Conservation (phyloP, 2,329 filamentous ascomycete genomes). For the Septoria linicola region DNA sequence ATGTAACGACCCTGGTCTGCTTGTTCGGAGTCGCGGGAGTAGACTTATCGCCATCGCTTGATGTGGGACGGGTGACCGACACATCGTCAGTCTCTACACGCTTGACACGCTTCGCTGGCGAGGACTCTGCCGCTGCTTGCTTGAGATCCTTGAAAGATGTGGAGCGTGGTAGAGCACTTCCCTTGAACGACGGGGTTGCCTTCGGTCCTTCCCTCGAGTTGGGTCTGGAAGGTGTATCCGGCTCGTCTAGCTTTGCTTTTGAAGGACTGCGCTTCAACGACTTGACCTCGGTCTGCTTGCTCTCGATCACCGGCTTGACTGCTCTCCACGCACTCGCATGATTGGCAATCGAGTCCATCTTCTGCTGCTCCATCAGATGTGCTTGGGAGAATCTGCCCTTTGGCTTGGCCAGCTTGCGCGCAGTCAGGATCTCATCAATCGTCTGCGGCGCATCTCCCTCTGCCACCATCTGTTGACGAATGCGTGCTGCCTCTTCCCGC, state of each 20-base stretch:
- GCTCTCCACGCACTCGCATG: conserved; percentile 75
- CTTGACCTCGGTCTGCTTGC: conserved; percentile 30
- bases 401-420: conserved; percentile 73
- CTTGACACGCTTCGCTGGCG: conserved; percentile 62
- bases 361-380: conserved; percentile 87
- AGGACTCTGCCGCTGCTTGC: conserved; percentile 36
- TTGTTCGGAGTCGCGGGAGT: conserved; percentile 43
- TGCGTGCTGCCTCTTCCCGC: conserved; percentile 67
- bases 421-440: conserved; percentile 41
- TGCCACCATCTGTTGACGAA: conserved; percentile 66
- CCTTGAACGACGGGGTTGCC: conserved; percentile 25
- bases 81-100: conserved; percentile 65
- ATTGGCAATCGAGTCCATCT: conserved; percentile 93
- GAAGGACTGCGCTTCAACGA: conserved; percentile 56
- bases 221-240: conserved; percentile 20
- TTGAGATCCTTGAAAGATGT: conserved; percentile 26
- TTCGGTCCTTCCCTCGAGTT: conserved; percentile 22
- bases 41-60: conserved; percentile 45
- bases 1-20: conserved; percentile 44
- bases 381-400: conserved; percentile 82
- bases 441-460: conserved; percentile 55
- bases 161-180: conserved; percentile 31
- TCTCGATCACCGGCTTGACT: conserved; percentile 12
- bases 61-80: conserved; percentile 62
- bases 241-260: conserved; percentile 63